Conservation (phyloP, 129 eudicot species). For the Dittrichia graveolens region DNA sequence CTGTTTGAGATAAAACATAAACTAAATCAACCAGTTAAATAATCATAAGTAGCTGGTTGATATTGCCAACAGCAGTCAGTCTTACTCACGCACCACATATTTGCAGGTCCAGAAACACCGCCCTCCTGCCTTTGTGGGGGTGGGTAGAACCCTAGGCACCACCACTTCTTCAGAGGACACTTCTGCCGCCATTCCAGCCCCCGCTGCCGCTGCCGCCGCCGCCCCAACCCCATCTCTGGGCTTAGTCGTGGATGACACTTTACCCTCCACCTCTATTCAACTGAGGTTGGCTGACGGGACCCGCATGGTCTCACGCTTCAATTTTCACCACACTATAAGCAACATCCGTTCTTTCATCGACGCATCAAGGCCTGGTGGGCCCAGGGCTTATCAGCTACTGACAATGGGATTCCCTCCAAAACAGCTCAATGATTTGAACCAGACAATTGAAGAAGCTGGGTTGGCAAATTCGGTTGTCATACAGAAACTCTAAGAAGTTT, state of each 20-base stretch:
- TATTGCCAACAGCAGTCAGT: too few species aligned
- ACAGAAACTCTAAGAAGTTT: constrained; percentile 67
- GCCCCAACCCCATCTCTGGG: constrained; percentile 66
- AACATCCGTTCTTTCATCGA: constrained; percentile 83
- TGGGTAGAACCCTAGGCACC: constrained; percentile 67
- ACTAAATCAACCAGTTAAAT: too few species aligned
- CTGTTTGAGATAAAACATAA: too few species aligned
- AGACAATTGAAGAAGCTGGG: constrained; percentile 87
- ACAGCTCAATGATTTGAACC: constrained; percentile 70
- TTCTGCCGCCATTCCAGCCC: constrained; percentile 21
- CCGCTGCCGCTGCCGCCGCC: constrained; percentile 40
- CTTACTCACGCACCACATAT: neutral
- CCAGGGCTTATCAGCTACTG: constrained; percentile 67
- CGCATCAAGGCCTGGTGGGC: constrained; percentile 71
- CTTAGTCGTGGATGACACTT: constrained; percentile 58
- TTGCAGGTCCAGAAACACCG: constrained; percentile 53
- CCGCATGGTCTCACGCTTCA: constrained; percentile 86
- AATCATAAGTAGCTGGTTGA: too few species aligned
- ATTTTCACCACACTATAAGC: constrained; percentile 65
- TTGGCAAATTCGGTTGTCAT: constrained; percentile 86
- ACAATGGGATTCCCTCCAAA: constrained; percentile 92
- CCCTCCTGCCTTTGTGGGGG: constrained; percentile 58
- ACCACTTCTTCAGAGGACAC: constrained; percentile 41
- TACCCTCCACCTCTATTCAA: constrained; percentile 86
- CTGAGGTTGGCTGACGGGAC: constrained; percentile 89